Evolutionary conservation across 2,329 filamentous ascomycete genomes (phyloP).

Genomic region (Beauveria brongniartii): DNA sequence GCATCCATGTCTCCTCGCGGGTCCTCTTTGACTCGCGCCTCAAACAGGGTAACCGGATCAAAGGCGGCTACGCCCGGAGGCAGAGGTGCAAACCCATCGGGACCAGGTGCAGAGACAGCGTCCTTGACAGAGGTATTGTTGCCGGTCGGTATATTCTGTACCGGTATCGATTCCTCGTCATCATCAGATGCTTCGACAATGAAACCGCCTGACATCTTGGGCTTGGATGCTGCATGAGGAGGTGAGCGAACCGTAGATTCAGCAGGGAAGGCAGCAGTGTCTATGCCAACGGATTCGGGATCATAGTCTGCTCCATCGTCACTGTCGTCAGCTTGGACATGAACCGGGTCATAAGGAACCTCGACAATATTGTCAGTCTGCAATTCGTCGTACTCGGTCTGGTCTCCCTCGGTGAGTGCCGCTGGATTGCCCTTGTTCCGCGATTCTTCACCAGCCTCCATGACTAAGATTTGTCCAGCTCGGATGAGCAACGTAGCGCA

Average conservation of each 20-base stretch:
- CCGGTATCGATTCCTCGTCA: slow-evolving; percentile 10
- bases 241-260: neutral
- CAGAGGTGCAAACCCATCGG: slow-evolving; percentile 23
- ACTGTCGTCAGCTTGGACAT: slow-evolving; percentile 37
- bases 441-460: slow-evolving; percentile 34
- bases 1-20: slow-evolving; percentile 87
- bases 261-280: slow-evolving; percentile 17
- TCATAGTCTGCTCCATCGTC: slow-evolving; percentile 52
- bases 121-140: slow-evolving; percentile 9
- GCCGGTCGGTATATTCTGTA: slow-evolving; percentile 9
- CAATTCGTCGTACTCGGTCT: slow-evolving; percentile 47
- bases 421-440: slow-evolving; percentile 48
- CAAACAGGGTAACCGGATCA: slow-evolving; percentile 71
- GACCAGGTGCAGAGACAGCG: slow-evolving; percentile 12
- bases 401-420: slow-evolving; percentile 44
- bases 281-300: slow-evolving; percentile 45
- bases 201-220: slow-evolving; percentile 52
- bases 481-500: neutral
- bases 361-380: slow-evolving; percentile 43
- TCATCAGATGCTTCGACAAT: slow-evolving; percentile 53
- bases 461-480: slow-evolving; percentile 14
- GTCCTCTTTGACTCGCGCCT: slow-evolving; percentile 87
- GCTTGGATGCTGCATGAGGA: slow-evolving; percentile 34
- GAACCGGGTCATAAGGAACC: slow-evolving; percentile 40
- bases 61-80: slow-evolving; percentile 34